phyloP scores from a whole-genome alignment of 768 basidiomycete species.

The Russula sp. region DNA sequence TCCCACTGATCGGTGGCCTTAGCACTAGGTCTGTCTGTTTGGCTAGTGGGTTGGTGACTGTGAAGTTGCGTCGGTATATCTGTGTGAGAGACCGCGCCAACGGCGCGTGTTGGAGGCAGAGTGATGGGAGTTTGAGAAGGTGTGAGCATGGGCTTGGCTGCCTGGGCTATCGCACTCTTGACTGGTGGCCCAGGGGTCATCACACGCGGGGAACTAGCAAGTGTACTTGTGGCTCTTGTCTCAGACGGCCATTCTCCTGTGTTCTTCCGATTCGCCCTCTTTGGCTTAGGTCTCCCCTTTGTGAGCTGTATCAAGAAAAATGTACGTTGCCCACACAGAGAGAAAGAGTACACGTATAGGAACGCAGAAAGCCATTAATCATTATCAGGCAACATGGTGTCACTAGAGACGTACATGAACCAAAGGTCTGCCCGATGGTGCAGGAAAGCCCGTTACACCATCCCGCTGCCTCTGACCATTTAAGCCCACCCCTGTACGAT shows the following conservation, averaged over 20 bases:
- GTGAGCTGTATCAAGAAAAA: slow-evolving; percentile 57
- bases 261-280: slow-evolving; percentile 23
- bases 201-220: neutral
- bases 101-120: neutral
- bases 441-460: slow-evolving; percentile 37
- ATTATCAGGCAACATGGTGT: slow-evolving; percentile 40
- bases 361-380: slow-evolving; percentile 31
- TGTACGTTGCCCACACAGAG: slow-evolving; percentile 31
- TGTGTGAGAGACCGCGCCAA: neutral
- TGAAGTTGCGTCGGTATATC: neutral
- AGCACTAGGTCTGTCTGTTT: slow-evolving; percentile 1
- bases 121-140: neutral
- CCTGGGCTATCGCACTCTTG: neutral
- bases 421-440: slow-evolving; percentile 60
- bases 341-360: slow-evolving; percentile 34
- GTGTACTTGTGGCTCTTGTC: neutral
- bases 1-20: slow-evolving; percentile 38
- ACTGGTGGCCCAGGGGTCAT: neutral
- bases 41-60: neutral
- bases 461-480: slow-evolving; percentile 22
- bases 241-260: neutral
- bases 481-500: slow-evolving; percentile 39
- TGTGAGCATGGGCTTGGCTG: neutral
- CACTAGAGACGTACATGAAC: slow-evolving; percentile 85
- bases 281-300: slow-evolving; percentile 58